These are phyloP conservation scores for Platanus orientalis DNA, from an alignment of 164 flowering plant species.

Conservation along the genomic window DNA sequence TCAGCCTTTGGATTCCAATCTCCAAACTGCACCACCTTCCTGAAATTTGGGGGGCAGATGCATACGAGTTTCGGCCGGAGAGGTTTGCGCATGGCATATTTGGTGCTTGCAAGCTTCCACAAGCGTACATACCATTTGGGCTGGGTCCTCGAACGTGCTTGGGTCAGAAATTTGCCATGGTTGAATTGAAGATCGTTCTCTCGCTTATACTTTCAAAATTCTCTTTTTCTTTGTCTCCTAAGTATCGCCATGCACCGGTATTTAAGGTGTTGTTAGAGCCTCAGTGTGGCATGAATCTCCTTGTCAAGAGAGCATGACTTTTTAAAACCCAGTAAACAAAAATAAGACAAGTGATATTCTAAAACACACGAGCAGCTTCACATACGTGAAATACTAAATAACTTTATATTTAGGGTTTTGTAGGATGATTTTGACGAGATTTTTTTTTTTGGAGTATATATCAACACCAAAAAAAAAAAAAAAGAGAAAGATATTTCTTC, in stretches of 20 bases:
- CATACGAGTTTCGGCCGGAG: not conserved
- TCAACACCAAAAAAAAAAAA: too few species aligned
- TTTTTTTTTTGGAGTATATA: too few species aligned
- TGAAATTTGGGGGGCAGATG: not conserved
- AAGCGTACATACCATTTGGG: constrained; percentile 7
- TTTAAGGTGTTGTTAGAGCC: not conserved
- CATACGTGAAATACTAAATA: too few species aligned
- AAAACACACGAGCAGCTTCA: too few species aligned
- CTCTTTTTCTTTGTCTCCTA: constrained; percentile 9
- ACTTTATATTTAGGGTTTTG: too few species aligned
- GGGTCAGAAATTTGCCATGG: constrained; percentile 18
- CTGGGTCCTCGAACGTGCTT: constrained; percentile 10
- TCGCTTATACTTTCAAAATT: constrained; percentile 14
- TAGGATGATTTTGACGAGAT: too few species aligned
- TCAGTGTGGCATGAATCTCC: not conserved
- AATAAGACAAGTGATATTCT: too few species aligned
- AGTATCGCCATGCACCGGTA: not conserved
- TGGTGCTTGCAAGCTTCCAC: not conserved
- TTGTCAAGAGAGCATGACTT: not conserved
- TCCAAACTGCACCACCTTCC: not conserved
- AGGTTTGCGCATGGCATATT: not conserved
- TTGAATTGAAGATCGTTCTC: constrained; percentile 6
- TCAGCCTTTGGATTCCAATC: not conserved
- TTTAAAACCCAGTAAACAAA: too few species aligned
- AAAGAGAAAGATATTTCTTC: too few species aligned